Conservation (phyloP, 441 rosid species). For the Eruca vesicaria region DNA sequence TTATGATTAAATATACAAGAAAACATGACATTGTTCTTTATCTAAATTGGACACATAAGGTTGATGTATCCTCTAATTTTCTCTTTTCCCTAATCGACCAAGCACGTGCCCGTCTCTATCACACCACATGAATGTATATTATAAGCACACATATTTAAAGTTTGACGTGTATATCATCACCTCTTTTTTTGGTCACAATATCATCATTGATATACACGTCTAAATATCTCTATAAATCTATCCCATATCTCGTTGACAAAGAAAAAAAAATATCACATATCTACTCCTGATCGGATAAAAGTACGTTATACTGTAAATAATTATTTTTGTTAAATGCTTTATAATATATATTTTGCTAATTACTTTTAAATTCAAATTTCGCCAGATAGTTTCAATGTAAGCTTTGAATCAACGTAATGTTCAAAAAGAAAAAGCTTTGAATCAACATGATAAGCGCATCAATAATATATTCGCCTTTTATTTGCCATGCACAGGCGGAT, state of each 20-base stretch:
- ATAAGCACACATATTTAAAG: conserved; percentile 12
- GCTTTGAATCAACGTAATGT: neutral
- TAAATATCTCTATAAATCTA: conserved; percentile 13
- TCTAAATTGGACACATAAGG: conserved; percentile 13
- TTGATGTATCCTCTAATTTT: conserved; percentile 13
- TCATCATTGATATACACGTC: conserved; percentile 5
- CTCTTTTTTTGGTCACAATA: too few relatives aligned
- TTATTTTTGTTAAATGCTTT: neutral
- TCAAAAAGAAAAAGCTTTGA: too few relatives aligned
- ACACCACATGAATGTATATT: conserved; percentile 13
- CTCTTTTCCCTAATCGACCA: conserved; percentile 23
- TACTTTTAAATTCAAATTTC: neutral
- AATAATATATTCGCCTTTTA: neutral
- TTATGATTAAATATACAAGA: conserved; percentile 1
- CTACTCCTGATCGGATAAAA: neutral
- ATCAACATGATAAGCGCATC: neutral
- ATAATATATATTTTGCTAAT: neutral
- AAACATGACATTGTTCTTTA: conserved; percentile 6
- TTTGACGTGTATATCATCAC: conserved; percentile 24
- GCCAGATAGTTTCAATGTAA: neutral
- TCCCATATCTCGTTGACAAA: too few relatives aligned
- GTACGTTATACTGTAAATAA: neutral
- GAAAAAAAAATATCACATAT: too few relatives aligned
- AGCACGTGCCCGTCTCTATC: conserved; percentile 34
- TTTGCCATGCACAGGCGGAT: neutral